Base-by-base conservation (phyloP, 257 asterid genomes). In the Fraxinus excelsior region DNA sequence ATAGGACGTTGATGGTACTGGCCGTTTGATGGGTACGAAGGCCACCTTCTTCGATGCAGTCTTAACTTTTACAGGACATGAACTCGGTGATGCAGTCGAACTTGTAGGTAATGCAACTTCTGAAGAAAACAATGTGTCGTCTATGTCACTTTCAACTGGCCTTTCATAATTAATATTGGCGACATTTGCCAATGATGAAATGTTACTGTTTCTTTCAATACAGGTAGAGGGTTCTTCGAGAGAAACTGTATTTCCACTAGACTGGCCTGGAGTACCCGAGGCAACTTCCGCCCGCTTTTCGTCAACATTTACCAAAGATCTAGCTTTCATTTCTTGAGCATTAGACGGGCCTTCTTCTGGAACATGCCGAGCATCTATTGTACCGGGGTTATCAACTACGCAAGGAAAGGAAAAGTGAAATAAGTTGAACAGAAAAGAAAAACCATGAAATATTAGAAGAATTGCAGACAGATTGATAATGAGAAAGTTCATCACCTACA, bases 1-100 rank as follows among this genome's bases (percentile, higher is more conserved):
- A 34, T 72, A 65, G 31, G 84, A 49, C 32, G 86, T 38, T n/a
- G 90, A 71, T 19, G 88, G 74, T 21, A 78, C 65, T 8, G 88
- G 87, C 74, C 78, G 89, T 76, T 84, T 88, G 71, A 92, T 85
- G 0, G 97, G 74, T 40, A 94, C 82, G 78, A 92, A 94, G 0
- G 98, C 97, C 26, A 92, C 97, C 76, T 74, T 86, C 80, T 80
- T 83, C 2, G 84, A 75, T 42, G 65, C 77, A 19, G 67, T 76
- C 78, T 67, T 85, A 71, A 69, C 80, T 66, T 83, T 83, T 44
- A 73, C 70, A 25, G 84, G 83, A 32, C 32, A 62, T 40, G 78
- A 69, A 65, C 2, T 19, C 9, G 69, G 77, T 62, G 87, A 38
- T 35, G 82, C 35, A 65, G 78, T 78, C 44, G 82, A 67, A 75